Base-by-base conservation (phyloP, 2,329 filamentous ascomycete genomes). In the Colletotrichum graminicola region DNA sequence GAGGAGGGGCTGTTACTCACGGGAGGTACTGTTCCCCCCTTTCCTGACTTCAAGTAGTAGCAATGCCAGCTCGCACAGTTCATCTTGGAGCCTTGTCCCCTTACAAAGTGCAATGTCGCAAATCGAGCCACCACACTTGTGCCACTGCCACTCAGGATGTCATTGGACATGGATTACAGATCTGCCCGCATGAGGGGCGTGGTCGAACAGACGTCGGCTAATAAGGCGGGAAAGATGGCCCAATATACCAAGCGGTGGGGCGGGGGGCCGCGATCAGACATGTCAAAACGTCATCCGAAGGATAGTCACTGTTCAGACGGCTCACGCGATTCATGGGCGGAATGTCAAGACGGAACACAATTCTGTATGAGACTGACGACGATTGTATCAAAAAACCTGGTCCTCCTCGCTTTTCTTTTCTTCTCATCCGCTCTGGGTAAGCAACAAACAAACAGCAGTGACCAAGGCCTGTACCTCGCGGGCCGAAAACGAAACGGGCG, bases 51-150 rank as follows among this genome's bases (percentile, higher is more conserved):
- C 49, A 55, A 55, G 49, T 55, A 63, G 49, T 47, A 68, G 59
- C 68, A 71, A 71, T 63, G 52, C 43, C n/a, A 56, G 56, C n/a
- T 52, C 54, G 51, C 59, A 68, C 12, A 52, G 36, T 67, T 52
- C 39, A 67, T 68, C 64, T 68, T 68, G 51, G 34, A 59, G 29
- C 5, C 10, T 5, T 5, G 5, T 29, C 6, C 5, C 34, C 12
- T 21, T 8, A 14, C 16, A 3, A 62, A 5, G 11, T 29, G 16
- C 21, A 3, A n/a, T 41, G 32, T 32, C 26, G 6, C 21, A 11
- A 23, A 21, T 2, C 11, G 14, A 34, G 11, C 5, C 6, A n/a
- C 14, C 6, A 5, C 12, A 23, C 26, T 5, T 12, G 41, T 54
- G 12, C 23, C 5, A 6, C n/a, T 3, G 12, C n/a, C 34, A 12